A percentile compares a stretch with the other conserved stretches of the same genome.
Evolutionary conservation across 495 filamentous ascomycete genomes (phyloP).

Genomic region (Talaromyces ruber): DNA sequence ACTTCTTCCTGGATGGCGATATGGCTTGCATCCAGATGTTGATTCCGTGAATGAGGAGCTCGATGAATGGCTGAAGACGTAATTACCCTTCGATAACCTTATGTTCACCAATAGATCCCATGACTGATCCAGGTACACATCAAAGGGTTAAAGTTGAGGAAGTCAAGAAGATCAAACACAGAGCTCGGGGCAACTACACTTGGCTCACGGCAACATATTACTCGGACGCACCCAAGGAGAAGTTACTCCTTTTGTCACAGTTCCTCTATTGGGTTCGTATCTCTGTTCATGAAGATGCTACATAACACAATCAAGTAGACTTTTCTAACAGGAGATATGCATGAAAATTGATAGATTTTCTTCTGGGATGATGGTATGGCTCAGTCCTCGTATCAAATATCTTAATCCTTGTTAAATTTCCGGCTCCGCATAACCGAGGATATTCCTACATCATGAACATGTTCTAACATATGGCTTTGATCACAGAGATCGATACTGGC

Average conservation of each 20-base stretch:
- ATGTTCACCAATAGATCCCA: background rate
- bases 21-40: background rate
- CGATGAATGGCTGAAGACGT: background rate
- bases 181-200: background rate
- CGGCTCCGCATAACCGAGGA: background rate
- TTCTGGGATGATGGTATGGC: conserved; percentile 1
- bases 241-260: background rate
- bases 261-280: conserved; percentile 1
- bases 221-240: background rate
- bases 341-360: background rate
- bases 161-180: background rate
- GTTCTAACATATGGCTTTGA: background rate
- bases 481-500: background rate
- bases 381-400: background rate
- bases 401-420: background rate
- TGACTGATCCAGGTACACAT: background rate
- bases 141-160: background rate
- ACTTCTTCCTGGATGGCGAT: background rate
- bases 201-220: background rate
- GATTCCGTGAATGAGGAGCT: background rate
- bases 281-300: background rate
- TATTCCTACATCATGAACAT: background rate
- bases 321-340: background rate
- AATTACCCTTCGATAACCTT: background rate
- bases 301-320: background rate